Base-by-base conservation (phyloP, 768 basidiomycete genomes). In the Lactarius sanguifluus region DNA sequence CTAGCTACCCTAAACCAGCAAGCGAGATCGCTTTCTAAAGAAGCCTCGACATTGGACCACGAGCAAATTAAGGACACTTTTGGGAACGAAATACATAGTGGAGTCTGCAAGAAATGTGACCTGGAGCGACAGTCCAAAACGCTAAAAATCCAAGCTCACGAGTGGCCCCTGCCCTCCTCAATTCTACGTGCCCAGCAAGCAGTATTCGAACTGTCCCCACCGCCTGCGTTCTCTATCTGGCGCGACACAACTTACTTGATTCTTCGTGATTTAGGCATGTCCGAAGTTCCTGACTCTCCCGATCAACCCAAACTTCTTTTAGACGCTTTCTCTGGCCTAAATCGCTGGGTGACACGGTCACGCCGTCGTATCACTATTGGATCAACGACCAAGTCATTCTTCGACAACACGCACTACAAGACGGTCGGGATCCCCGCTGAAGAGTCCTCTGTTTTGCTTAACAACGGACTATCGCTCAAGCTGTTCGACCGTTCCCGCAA, bases 191-290 rank as follows among this genome's bases (percentile, higher is more conserved):
- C 68, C 34, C 59, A 57, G 18, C 40, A 34, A 34, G 43, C 38
- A 3, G 64, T 69, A 15, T 69, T 69, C 23, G 68, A 69, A 13
- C 40, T 69, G 18, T 47, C 32, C 5, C 55, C 57, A 5, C 67
- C 68, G 0, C 16, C 12, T 20, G 57, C 41, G 2, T 69, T 69
- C 56, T 61, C 68, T 30, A 10, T n/a, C 40, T 69, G 68, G 68
- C 59, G 68, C 16, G 45, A 38, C 5, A 62, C 50, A 1, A 69
- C 68, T 6, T 66, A 47, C 20, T 16, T 34, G n/a, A 28, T 69
- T 25, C 64, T 69, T 12, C 36, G 40, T 16, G 68, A 69, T 8
- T 36, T 69, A 2, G 64, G 60, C 18, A 16, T 62, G 15, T 18
- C 52, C 25, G 13, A 56, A 20, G 12, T 25, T 15, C 1, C 23